Base-by-base conservation (phyloP, 345 rosid genomes). In the Citrus reticulata region DNA sequence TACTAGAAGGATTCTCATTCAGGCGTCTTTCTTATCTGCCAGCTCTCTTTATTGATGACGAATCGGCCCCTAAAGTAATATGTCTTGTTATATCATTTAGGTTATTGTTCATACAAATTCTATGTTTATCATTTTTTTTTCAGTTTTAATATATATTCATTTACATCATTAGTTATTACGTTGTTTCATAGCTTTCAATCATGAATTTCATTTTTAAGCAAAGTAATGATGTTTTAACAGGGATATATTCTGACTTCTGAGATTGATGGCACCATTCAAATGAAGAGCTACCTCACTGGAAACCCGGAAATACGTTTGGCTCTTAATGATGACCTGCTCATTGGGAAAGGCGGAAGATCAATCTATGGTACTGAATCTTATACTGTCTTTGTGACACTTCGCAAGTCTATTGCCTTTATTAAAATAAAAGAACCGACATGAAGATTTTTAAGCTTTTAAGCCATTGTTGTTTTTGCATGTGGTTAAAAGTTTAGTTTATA, bases 251-350 rank as follows among this genome's bases (percentile, higher is more conserved):
- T 97, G 84, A 97, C 99, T 72, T 94, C 99, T 58, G 98, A 97
- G 85, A 94, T 97, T 74, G 98, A 97, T 85, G 99, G 99, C 64
- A 97, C 99, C 81, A 97, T 97, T 85, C 99, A 97, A 92, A 97
- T 94, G 99, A 97, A 97, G 90, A 97, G 98, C 80, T 97, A 94
- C 84, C 95, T 97, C 72, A 77, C 92, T 70, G 99, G 99, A 59
- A 97, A 92, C 84, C 99, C 98, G 6, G 99, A 97, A 93, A 94
- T 97, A 64, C 92, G 95, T 37, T 83, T 97, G 81, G 99, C 99
- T 75, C 96, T 97, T 79, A 97, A 94, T 75, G 99, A 97, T 62
- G 98, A 97, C 79, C 83, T 97, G 86, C 83, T 81, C 88, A 93
- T 97, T 74, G 93, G 98, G 86, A 88, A 90, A 77, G 93, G 91